A percentile compares a stretch with the other conserved stretches of the same genome.
These are phyloP conservation scores for Phytophthora ramorum DNA, from an alignment of 352 stramenopile species.

Conservation along the genomic window DNA sequence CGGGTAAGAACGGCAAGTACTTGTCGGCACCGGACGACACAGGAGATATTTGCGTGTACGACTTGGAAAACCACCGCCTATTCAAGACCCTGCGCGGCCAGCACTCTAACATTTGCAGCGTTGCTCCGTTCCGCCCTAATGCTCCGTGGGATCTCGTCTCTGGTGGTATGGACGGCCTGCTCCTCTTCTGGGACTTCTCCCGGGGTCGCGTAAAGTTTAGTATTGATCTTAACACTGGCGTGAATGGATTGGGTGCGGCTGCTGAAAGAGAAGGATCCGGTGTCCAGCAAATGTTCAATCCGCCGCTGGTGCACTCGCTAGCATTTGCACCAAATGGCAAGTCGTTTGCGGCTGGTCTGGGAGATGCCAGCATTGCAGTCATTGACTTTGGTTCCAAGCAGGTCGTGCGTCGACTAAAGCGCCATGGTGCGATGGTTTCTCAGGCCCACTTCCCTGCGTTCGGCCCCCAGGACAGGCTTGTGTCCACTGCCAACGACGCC, in stretches of 20 bases:
- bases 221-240: constrained; percentile 68
- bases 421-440: constrained; percentile 60
- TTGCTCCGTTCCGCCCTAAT: constrained; percentile 71
- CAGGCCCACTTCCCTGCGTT: constrained; percentile 75
- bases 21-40: constrained; percentile 72
- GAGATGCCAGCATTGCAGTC: constrained; percentile 68
- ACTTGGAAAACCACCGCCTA: constrained; percentile 58
- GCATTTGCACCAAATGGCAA: constrained; percentile 71
- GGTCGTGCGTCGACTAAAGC: constrained; percentile 57
- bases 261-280: constrained; percentile 3
- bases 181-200: constrained; percentile 84
- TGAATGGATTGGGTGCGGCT: constrained; percentile 38
- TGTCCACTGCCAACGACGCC: constrained; percentile 72
- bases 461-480: constrained; percentile 51
- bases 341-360: constrained; percentile 68
- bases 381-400: constrained; percentile 67
- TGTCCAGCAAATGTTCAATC: constrained; percentile 78
- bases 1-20: constrained; percentile 55
- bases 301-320: constrained; percentile 73
- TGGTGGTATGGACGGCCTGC: constrained; percentile 68
- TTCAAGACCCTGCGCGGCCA: constrained; percentile 74
- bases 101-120: constrained; percentile 76
- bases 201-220: constrained; percentile 72
- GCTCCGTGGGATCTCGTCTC: constrained; percentile 80
- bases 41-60: constrained; percentile 75